phyloP scores from a whole-genome alignment of 257 asterid species.

The Voacanga thouarsii region DNA sequence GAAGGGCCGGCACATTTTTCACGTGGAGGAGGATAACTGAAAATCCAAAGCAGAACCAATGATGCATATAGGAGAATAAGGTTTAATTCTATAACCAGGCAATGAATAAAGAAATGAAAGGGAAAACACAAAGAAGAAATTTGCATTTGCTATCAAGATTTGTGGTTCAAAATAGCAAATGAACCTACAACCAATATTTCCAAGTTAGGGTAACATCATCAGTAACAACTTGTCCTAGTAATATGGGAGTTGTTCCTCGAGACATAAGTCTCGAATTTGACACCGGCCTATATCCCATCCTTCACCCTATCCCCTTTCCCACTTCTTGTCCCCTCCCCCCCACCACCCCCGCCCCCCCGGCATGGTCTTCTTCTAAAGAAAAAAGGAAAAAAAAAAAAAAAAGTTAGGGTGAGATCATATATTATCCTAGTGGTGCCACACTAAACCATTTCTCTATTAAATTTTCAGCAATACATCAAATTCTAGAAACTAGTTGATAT shows the following conservation, averaged over 20 bases:
- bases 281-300: too few species aligned
- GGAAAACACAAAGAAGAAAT: not conserved
- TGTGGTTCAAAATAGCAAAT: not conserved
- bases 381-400: too few species aligned
- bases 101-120: not conserved
- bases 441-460: not conserved
- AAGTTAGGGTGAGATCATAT: not conserved
- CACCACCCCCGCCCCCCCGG: too few species aligned
- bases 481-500: not conserved
- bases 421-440: not conserved
- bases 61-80: not conserved
- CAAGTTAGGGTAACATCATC: not conserved
- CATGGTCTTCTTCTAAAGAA: too few species aligned
- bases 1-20: constrained; percentile 79
- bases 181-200: not conserved
- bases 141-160: not conserved
- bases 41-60: constrained; percentile 25
- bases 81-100: not conserved
- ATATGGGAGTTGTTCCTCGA: too few species aligned
- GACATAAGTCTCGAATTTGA: too few species aligned
- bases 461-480: not conserved
- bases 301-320: too few species aligned
- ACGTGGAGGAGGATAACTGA: constrained; percentile 76
- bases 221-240: too few species aligned
- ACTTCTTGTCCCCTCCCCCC: too few species aligned